Percentiles rank a stretch among this genome's conserved stretches.
Conservation (phyloP, 2,329 filamentous ascomycete species). For the Neonectria neomacrospora region DNA sequence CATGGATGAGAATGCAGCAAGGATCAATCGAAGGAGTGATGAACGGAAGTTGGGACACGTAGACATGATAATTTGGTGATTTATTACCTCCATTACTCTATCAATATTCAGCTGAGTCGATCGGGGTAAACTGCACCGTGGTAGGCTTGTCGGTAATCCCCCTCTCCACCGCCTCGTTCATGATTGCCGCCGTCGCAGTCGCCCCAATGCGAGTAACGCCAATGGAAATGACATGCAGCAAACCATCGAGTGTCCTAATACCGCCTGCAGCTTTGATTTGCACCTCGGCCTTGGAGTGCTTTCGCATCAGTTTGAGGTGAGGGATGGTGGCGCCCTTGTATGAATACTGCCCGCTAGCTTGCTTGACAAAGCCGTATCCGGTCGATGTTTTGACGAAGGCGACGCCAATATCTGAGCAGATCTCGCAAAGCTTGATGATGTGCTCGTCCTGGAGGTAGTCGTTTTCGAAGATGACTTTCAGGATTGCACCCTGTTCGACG, state of each 20-base stretch:
- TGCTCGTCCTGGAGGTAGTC: conserved; percentile 63
- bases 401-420: conserved; percentile 62
- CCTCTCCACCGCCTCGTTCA: conserved; percentile 63
- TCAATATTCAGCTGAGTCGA: neutral
- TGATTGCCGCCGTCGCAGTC: conserved; percentile 63
- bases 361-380: conserved; percentile 70
- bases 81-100: no score
- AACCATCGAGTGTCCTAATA: conserved; percentile 65
- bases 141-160: conserved; percentile 55
- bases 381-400: conserved; percentile 71
- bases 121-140: conserved; percentile 27
- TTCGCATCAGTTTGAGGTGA: conserved; percentile 65
- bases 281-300: conserved; percentile 54
- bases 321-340: conserved; percentile 64
- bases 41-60: neutral
- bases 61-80: no score
- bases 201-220: conserved; percentile 67
- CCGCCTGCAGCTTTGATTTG: conserved; percentile 70
- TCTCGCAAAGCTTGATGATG: conserved; percentile 63
- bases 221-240: conserved; percentile 64
- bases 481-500: conserved; percentile 52
- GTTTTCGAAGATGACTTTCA: conserved; percentile 73
- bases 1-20: neutral
- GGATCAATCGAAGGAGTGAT: neutral
- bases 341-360: conserved; percentile 59